Conservation (phyloP, 805 yeast species). For the Hanseniaspora nectarophila region DNA sequence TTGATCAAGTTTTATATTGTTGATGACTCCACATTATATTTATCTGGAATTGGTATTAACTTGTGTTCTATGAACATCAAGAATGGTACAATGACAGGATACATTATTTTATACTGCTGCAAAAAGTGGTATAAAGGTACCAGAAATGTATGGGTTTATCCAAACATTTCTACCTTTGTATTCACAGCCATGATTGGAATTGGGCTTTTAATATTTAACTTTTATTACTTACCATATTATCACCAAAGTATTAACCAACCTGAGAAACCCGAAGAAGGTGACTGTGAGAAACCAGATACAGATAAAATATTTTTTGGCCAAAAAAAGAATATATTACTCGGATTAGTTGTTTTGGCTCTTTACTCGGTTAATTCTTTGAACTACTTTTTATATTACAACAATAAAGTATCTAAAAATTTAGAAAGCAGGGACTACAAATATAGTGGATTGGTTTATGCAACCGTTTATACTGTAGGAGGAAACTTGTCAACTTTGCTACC, state of each 20-base stretch:
- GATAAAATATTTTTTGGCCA: not conserved
- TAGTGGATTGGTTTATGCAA: not conserved
- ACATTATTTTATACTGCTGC: conserved; percentile 1
- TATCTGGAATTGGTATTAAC: not conserved
- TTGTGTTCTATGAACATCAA: not conserved
- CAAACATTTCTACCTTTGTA: not conserved
- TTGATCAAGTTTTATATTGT: not conserved
- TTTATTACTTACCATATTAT: not conserved
- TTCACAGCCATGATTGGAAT: not conserved
- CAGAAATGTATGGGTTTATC: not conserved
- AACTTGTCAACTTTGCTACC: not conserved
- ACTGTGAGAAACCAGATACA: not conserved
- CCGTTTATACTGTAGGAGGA: not conserved
- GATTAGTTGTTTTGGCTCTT: not conserved
- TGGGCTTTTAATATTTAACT: not conserved
- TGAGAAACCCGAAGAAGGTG: not conserved
- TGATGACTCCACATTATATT: not conserved
- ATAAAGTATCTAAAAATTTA: not conserved
- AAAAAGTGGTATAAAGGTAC: conserved; percentile 5
- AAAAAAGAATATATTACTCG: not conserved
- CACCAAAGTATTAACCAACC: not conserved
- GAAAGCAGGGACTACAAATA: not conserved
- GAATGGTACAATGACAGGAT: not conserved
- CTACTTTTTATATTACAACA: not conserved
- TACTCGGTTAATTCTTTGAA: not conserved